These are phyloP conservation scores for Lichtheimia hyalospora DNA, from an alignment of 371 early-diverging fungal genomes.

Conservation along the genomic window DNA sequence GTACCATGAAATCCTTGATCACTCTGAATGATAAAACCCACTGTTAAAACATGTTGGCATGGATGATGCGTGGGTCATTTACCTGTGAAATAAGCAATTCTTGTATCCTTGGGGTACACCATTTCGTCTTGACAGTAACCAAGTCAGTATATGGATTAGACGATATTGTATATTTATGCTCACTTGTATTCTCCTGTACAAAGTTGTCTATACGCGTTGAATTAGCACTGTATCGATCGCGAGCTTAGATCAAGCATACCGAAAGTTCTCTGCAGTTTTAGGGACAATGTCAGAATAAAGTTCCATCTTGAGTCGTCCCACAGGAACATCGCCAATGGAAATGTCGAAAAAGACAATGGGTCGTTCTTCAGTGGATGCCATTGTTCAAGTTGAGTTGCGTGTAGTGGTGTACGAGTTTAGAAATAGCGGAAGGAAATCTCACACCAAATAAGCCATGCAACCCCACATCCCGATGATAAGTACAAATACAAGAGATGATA, in stretches of 20 bases:
- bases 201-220: constrained; percentile 58
- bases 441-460: not conserved
- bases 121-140: constrained; percentile 55
- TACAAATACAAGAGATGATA: too few relatives aligned
- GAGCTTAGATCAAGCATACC: constrained; percentile 33
- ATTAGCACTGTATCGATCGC: not conserved
- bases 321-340: constrained; percentile 72
- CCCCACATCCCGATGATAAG: too few relatives aligned
- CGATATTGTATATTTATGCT: constrained; percentile 6
- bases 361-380: constrained; percentile 35
- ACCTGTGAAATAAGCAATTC: constrained; percentile 89
- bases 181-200: constrained; percentile 92
- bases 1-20: constrained; percentile 98
- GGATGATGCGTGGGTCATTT: constrained; percentile 23
- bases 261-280: constrained; percentile 98
- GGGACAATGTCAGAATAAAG: constrained; percentile 93
- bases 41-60: not conserved
- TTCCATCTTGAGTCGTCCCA: constrained; percentile 96
- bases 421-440: not conserved
- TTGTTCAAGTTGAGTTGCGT: not conserved
- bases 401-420: not conserved
- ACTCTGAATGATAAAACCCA: constrained; percentile 47
- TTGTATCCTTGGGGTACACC: constrained; percentile 89
- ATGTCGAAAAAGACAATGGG: constrained; percentile 78
- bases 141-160: not conserved